Evolutionary conservation across 164 flowering plant genomes (phyloP).

Genomic region (Sedum album): DNA sequence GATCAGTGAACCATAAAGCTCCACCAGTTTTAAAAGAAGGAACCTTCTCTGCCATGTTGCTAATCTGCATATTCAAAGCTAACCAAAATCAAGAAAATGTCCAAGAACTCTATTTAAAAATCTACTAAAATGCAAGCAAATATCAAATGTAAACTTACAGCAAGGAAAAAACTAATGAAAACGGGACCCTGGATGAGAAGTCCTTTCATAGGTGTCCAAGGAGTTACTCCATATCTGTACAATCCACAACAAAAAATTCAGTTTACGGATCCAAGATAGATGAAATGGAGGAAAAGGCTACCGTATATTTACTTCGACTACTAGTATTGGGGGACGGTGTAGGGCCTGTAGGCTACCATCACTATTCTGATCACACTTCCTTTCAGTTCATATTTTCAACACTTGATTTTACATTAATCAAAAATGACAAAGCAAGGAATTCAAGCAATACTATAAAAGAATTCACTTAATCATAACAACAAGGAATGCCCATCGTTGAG

Average conservation of each 20-base stretch:
- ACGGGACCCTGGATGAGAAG: constrained; percentile 73
- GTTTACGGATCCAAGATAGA: background rate
- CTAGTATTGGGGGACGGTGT: no score
- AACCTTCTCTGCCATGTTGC: constrained; percentile 78
- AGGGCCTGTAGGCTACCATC: no score
- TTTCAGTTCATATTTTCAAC: no score
- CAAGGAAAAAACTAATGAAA: constrained; percentile 74
- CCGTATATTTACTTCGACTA: background rate
- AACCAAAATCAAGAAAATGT: background rate
- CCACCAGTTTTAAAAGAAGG: constrained; percentile 87
- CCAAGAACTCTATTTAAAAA: background rate
- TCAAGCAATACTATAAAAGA: no score
- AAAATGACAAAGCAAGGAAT: no score
- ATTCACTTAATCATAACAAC: no score
- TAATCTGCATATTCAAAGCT: constrained; percentile 42
- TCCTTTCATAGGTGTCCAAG: constrained; percentile 75
- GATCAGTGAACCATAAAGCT: constrained; percentile 76
- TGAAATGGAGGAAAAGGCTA: background rate
- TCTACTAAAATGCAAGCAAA: background rate
- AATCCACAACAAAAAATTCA: background rate
- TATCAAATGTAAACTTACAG: constrained; percentile 42
- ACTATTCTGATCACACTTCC: no score
- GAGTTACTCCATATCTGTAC: constrained; percentile 72
- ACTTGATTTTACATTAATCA: no score
- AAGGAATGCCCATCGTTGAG: background rate